A percentile compares a stretch with the other conserved stretches of the same genome.
Evolutionary conservation across 805 yeast genomes (phyloP).

Genomic region (Myxozyma udenii): DNA sequence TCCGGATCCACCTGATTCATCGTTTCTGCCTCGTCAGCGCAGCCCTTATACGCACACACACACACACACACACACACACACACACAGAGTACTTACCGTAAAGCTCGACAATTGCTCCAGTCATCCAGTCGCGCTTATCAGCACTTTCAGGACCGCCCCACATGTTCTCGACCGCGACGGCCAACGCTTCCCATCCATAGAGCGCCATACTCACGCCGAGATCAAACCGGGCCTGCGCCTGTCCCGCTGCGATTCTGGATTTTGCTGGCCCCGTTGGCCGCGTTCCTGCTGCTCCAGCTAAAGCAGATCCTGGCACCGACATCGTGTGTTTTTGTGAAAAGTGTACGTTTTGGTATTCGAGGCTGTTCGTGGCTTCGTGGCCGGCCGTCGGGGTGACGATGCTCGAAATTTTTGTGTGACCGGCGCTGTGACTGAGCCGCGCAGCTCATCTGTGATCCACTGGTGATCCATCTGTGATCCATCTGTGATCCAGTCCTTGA

Average conservation of each 20-base stretch:
- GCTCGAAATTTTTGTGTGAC: no score
- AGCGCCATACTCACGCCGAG: conserved; percentile 88
- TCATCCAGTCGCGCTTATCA: conserved; percentile 94
- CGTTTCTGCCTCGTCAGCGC: conserved; percentile 9
- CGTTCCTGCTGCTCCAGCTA: background rate
- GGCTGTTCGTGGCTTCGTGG: no score
- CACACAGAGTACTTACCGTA: conserved; percentile 43
- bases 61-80: background rate
- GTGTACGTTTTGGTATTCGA: no score
- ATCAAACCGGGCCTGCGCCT: conserved; percentile 80
- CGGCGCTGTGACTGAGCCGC: no score
- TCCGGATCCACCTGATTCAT: conserved; percentile 62
- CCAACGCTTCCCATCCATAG: conserved; percentile 85
- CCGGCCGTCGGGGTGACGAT: no score
- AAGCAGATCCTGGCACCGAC: no score
- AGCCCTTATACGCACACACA: background rate
- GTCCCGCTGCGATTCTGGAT: conserved; percentile 4
- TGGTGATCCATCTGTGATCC: no score
- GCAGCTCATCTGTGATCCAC: no score
- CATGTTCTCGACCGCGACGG: conserved; percentile 80
- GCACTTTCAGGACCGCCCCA: conserved; percentile 96
- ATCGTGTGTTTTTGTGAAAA: no score
- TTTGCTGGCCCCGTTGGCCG: conserved; percentile 7
- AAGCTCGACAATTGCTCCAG: conserved; percentile 74
- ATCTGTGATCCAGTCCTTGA: no score